Conservation (phyloP, 345 rosid species). For the Reutealis trisperma region DNA sequence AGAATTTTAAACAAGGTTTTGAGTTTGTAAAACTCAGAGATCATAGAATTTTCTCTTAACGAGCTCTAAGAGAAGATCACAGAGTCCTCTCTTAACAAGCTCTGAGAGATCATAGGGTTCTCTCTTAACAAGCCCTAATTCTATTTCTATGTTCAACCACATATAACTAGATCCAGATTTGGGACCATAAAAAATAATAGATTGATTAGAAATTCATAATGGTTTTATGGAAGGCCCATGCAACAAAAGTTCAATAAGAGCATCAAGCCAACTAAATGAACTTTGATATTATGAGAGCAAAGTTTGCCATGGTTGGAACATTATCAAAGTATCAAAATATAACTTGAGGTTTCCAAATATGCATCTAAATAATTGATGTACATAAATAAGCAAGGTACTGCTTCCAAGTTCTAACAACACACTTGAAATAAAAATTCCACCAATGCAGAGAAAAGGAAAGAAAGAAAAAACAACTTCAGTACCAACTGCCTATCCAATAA, state of each 20-base stretch:
- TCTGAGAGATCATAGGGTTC: too few relatives aligned
- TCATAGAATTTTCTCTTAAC: too few relatives aligned
- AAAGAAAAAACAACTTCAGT: background rate
- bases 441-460: background rate
- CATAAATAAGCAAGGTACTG: background rate
- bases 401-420: background rate
- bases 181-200: background rate
- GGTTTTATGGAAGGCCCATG: background rate
- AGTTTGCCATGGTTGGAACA: background rate
- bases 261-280: background rate
- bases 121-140: too few relatives aligned
- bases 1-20: too few relatives aligned
- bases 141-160: too few relatives aligned
- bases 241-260: slow-evolving; percentile 1
- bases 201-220: background rate
- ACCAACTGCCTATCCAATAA: background rate
- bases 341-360: slow-evolving; percentile 5
- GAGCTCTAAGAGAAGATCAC: too few relatives aligned
- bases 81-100: too few relatives aligned
- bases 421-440: background rate
- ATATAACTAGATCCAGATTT: too few relatives aligned
- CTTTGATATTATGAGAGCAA: background rate
- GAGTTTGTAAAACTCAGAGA: background rate
- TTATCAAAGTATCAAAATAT: background rate
- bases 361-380: background rate